Base-by-base conservation (phyloP, 2,329 filamentous ascomycete species). In the Fusarium papillatum region DNA sequence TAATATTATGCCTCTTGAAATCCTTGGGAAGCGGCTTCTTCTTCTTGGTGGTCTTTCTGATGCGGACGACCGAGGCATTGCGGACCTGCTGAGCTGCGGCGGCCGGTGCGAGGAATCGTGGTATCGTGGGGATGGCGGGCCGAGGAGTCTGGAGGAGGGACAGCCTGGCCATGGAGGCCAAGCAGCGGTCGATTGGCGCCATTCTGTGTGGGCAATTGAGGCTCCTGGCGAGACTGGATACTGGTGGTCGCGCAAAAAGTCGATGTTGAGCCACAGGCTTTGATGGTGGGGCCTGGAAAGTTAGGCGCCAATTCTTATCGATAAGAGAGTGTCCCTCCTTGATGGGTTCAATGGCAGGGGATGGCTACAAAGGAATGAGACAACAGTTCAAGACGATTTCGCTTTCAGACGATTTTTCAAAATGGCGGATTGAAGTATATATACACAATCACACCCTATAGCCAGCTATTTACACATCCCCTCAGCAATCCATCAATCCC, bases 1-100 rank as follows among this genome's bases (percentile, higher is more conserved):
- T 90, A 75, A 96, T 83, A 75, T 92, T 89, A 82, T 92, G 95
- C 38, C 91, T 90, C 75, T 90, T 91, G 73, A 90, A 91, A 14
- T 90, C 88, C 85, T 95, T 95, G 81, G 91, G 90, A 64, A 88
- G 85, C 79, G 89, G 87, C 84, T 89, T 92, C 83, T 89, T 90
- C 85, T 90, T 90, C 74, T 85, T 83, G 57, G 85, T 83, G 83
- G 86, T 84, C 85, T 90, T 92, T 78, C 88, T 89, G 79, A 86
- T 87, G 74, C 86, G 80, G 31, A 85, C 77, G 5, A 84, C 82
- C 5, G 83, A 84, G 11, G 83, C 84, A 66, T 83, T 81, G 61
- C 89, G 87, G 68, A 83, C 82, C 77, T 88, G 86, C 39, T 84
- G 71, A 13, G 48, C 24, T 19, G 76, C 78, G 53, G 85, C 82